Evolutionary conservation across 805 yeast species (phyloP).

Genomic region (Metschnikowia kunwiensis): DNA sequence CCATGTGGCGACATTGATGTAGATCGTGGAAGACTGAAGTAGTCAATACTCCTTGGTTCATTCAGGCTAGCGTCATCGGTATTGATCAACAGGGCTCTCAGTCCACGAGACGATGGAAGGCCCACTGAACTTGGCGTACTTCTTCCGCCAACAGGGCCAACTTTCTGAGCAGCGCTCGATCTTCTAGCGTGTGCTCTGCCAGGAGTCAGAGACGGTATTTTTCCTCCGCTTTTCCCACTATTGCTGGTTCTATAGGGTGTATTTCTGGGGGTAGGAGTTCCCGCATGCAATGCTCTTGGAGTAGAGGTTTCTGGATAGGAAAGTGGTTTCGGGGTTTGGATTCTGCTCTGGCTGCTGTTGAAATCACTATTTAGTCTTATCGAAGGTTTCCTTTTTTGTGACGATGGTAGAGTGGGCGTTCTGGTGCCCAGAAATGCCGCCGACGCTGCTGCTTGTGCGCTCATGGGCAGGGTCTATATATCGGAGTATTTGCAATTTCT

Average conservation of each 20-base stretch:
- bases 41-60: background rate
- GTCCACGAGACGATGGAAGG: background rate
- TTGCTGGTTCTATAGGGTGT: background rate
- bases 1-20: constrained; percentile 2
- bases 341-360: background rate
- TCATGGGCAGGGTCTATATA: too few relatives aligned
- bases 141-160: background rate
- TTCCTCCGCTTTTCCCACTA: too few relatives aligned
- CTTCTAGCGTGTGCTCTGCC: background rate
- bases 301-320: background rate
- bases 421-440: constrained; percentile 38
- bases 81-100: background rate
- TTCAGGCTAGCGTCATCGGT: background rate
- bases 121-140: background rate
- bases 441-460: constrained; percentile 42
- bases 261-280: background rate
- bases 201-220: too few relatives aligned
- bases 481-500: too few relatives aligned
- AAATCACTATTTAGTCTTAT: constrained; percentile 9
- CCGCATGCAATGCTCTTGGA: background rate
- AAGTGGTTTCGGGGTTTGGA: background rate
- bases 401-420: background rate
- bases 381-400: constrained; percentile 4
- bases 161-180: background rate
- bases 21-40: constrained; percentile 7